phyloP scores from a whole-genome alignment of 2,329 filamentous ascomycete genomes.

The Aulographum hederae region DNA sequence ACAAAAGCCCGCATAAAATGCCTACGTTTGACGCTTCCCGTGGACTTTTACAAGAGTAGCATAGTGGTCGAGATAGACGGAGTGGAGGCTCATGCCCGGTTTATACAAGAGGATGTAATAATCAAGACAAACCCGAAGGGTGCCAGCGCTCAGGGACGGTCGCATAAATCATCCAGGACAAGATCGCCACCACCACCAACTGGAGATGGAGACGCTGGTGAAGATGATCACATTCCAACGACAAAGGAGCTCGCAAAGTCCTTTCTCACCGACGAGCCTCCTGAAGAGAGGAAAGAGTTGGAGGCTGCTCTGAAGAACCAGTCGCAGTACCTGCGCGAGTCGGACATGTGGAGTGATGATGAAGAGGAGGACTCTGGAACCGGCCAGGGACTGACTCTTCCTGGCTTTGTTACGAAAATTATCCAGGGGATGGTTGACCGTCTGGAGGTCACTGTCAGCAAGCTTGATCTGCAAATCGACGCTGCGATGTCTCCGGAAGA shows the following conservation, averaged over 20 bases:
- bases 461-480: constrained; percentile 39
- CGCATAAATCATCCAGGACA: constrained; percentile 3
- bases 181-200: constrained; percentile 2
- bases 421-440: constrained; percentile 58
- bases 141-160: constrained; percentile 7
- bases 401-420: constrained; percentile 51
- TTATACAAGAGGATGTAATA: too few species aligned
- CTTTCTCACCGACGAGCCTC: constrained; percentile 55
- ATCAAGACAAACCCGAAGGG: too few species aligned
- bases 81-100: constrained; percentile 50
- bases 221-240: constrained; percentile 36
- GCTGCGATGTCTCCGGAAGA: constrained; percentile 1
- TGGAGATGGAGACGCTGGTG: constrained; percentile 10
- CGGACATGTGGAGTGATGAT: constrained; percentile 30
- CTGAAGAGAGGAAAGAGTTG: constrained; percentile 45
- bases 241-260: constrained; percentile 58
- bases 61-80: constrained; percentile 71
- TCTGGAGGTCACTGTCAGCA: constrained; percentile 45
- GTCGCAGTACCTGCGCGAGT: constrained; percentile 27
- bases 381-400: constrained; percentile 50
- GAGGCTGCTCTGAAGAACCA: constrained; percentile 50
- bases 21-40: constrained; percentile 66
- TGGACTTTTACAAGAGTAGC: constrained; percentile 72
- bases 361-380: constrained; percentile 51
- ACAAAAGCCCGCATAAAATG: constrained; percentile 56